These are phyloP conservation scores for Phialemonium atrogriseum DNA, from an alignment of 2,329 filamentous ascomycete genomes.

Conservation along the genomic window DNA sequence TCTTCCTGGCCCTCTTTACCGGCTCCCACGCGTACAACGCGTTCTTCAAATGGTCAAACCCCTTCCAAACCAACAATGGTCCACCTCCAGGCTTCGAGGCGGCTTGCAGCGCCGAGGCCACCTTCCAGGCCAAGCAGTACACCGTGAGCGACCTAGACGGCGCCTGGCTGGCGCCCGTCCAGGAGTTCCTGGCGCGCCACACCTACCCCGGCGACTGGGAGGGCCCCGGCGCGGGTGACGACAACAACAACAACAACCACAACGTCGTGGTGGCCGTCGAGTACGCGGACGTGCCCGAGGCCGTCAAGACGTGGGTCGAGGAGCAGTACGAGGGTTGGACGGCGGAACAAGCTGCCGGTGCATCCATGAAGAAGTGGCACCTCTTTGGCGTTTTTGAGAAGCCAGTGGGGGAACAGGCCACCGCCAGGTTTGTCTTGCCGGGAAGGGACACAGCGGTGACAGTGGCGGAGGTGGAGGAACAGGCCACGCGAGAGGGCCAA, in stretches of 20 bases:
- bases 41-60: too few relatives aligned
- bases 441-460: too few relatives aligned
- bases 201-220: slow-evolving; percentile 31
- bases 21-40: too few relatives aligned
- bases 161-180: slow-evolving; percentile 17
- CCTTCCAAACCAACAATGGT: too few relatives aligned
- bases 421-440: too few relatives aligned
- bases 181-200: slow-evolving; percentile 15
- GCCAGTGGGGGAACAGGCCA: slow-evolving; percentile 19
- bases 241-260: slow-evolving; percentile 26
- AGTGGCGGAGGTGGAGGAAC: too few relatives aligned
- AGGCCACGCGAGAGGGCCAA: background rate
- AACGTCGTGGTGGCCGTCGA: slow-evolving; percentile 31
- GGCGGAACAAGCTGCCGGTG: too few relatives aligned
- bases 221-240: slow-evolving; percentile 30
- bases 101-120: slow-evolving; percentile 18
- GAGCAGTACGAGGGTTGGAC: too few relatives aligned
- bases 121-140: slow-evolving; percentile 20
- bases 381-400: slow-evolving; percentile 19
- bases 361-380: slow-evolving; percentile 11
- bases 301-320: slow-evolving; percentile 27
- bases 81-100: too few relatives aligned
- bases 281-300: slow-evolving; percentile 21
- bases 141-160: slow-evolving; percentile 17
- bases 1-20: too few relatives aligned